Conservation (phyloP, 148 eudicot genomes). For the Amaranthus palmeri region DNA sequence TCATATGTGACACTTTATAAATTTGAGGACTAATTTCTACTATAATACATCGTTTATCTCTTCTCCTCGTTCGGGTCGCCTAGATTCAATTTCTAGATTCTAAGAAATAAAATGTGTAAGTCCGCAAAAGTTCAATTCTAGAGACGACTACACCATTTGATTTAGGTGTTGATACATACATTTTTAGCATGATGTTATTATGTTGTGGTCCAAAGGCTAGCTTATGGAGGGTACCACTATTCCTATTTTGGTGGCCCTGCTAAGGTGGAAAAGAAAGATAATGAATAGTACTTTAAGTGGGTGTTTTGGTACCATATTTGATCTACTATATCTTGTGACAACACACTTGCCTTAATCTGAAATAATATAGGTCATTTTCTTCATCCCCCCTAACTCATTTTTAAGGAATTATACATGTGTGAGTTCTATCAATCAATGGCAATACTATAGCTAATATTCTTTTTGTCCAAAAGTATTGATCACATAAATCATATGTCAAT, state of each 20-base stretch:
- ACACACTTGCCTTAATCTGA: background rate
- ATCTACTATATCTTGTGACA: background rate
- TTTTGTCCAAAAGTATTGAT: too few relatives aligned
- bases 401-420: too few relatives aligned
- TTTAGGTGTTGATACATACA: background rate
- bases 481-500: too few relatives aligned
- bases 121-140: too few relatives aligned
- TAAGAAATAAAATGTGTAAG: too few relatives aligned
- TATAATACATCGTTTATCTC: too few relatives aligned
- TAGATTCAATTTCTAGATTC: too few relatives aligned
- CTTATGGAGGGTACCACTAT: constrained; percentile 1
- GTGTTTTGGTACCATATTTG: constrained; percentile 4
- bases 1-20: too few relatives aligned
- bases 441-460: too few relatives aligned
- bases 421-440: too few relatives aligned
- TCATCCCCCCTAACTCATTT: background rate
- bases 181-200: constrained; percentile 5
- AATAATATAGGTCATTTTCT: background rate
- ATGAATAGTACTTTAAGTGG: background rate
- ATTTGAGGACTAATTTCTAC: too few relatives aligned
- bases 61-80: too few relatives aligned
- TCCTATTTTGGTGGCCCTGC: constrained; percentile 16
- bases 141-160: background rate
- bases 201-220: background rate
- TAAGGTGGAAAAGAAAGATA: constrained; percentile 20